phyloP scores from a whole-genome alignment of 2,329 filamentous ascomycete species.

The Phyllosticta citrichinensis region DNA sequence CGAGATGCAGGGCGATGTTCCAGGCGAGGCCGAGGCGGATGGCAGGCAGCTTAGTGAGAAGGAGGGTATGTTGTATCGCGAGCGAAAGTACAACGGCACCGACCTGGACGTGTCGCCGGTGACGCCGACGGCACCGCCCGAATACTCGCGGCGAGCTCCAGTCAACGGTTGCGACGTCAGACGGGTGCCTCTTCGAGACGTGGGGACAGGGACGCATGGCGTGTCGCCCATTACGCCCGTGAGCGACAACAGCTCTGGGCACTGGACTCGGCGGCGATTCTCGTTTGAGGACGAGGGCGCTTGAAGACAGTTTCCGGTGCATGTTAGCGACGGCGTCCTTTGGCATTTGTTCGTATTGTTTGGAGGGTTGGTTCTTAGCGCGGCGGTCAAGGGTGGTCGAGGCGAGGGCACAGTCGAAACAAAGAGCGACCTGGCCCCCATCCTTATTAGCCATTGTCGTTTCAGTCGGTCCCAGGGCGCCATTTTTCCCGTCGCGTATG shows the following conservation, averaged over 20 bases:
- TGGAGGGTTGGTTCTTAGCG: neutral
- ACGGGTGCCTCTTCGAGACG: slow-evolving; percentile 2
- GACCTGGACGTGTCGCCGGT: slow-evolving; percentile 19
- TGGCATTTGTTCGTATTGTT: neutral
- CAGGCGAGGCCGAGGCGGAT: slow-evolving; percentile 40
- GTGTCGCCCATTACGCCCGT: neutral
- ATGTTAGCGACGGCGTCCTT: slow-evolving; percentile 8
- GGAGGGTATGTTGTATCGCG: slow-evolving; percentile 36
- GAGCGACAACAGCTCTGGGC: slow-evolving; percentile 20
- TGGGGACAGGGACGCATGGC: neutral
- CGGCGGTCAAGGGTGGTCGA: neutral
- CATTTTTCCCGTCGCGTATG: neutral
- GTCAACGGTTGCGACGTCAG: slow-evolving; percentile 5
- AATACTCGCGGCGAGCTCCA: slow-evolving; percentile 2
- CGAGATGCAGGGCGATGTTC: slow-evolving; percentile 47
- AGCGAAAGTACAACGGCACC: slow-evolving; percentile 37
- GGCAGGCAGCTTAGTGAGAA: slow-evolving; percentile 39
- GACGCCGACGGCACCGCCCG: slow-evolving; percentile 3
- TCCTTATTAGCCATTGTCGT: neutral
- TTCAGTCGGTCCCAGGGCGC: neutral
- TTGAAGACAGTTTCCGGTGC: neutral
- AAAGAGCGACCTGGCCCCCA: neutral
- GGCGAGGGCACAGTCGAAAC: neutral
- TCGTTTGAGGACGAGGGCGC: slow-evolving; percentile 15
- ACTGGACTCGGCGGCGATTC: slow-evolving; percentile 26